Evolutionary conservation across 2,329 filamentous ascomycete species (phyloP).

Genomic region (Hirsutella rhossiliensis): DNA sequence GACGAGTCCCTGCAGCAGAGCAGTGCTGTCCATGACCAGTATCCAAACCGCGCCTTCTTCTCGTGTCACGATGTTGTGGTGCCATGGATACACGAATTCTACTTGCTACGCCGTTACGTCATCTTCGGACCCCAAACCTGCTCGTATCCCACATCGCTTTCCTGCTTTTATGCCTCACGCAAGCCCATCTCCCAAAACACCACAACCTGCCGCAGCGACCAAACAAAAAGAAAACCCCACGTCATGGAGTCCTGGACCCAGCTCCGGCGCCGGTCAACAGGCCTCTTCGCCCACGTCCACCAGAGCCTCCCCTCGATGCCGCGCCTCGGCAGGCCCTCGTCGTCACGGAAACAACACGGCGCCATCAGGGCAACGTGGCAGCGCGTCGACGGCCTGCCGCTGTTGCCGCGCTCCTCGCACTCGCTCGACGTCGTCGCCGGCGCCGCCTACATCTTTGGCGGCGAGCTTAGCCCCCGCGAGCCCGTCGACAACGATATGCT

Average conservation of each 20-base stretch:
- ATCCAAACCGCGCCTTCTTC: too few relatives aligned
- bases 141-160: too few relatives aligned
- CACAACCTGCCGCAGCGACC: too few relatives aligned
- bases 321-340: slow-evolving; percentile 5
- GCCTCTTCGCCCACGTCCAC: slow-evolving; percentile 37
- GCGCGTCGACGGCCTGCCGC: slow-evolving; percentile 35
- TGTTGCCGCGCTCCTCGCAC: slow-evolving; percentile 63
- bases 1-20: too few relatives aligned
- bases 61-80: too few relatives aligned
- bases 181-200: too few relatives aligned
- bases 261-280: slow-evolving; percentile 43
- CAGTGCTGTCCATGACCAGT: too few relatives aligned
- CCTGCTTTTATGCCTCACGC: too few relatives aligned
- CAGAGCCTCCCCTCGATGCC: slow-evolving; percentile 29
- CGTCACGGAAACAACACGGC: not conserved
- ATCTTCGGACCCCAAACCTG: too few relatives aligned
- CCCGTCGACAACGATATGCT: slow-evolving; percentile 65
- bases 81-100: too few relatives aligned
- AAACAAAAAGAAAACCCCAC: not conserved
- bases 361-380: slow-evolving; percentile 43
- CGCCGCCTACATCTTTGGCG: slow-evolving; percentile 61
- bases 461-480: slow-evolving; percentile 53
- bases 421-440: slow-evolving; percentile 47
- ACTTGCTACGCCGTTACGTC: too few relatives aligned
- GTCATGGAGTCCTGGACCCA: slow-evolving; percentile 41